A percentile compares a stretch with the other conserved stretches of the same genome.
These are phyloP conservation scores for Pleurotus djamor DNA, from an alignment of 768 basidiomycete species.

Conservation along the genomic window DNA sequence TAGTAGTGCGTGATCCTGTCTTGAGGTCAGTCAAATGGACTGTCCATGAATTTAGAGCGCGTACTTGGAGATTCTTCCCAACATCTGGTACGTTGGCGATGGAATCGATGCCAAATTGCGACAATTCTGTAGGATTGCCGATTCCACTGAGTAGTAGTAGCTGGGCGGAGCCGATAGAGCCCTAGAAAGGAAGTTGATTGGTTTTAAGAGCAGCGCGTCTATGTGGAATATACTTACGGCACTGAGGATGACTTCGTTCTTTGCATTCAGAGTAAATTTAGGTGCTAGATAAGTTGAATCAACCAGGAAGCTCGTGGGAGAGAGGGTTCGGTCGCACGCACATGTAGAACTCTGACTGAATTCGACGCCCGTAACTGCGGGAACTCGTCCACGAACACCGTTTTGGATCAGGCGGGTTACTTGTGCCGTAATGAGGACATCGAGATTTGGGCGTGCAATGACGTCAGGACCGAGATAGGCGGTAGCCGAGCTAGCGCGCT, in stretches of 20 bases:
- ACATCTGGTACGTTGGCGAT: background rate
- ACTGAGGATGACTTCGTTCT: background rate
- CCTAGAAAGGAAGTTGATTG: background rate
- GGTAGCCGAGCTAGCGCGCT: conserved; percentile 17
- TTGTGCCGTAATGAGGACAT: conserved; percentile 18
- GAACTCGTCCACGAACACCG: background rate
- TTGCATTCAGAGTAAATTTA: background rate
- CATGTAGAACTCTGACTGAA: conserved; percentile 16
- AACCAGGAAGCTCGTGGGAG: background rate
- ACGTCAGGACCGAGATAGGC: conserved; percentile 14
- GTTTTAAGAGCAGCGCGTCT: background rate
- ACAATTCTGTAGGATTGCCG: background rate
- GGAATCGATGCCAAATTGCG: background rate
- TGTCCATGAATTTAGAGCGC: background rate
- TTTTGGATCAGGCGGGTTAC: conserved; percentile 13
- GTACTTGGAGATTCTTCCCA: background rate
- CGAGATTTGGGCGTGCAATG: conserved; percentile 17
- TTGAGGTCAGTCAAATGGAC: too few species aligned
- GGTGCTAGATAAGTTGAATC: background rate
- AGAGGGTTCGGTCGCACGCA: background rate
- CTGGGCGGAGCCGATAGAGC: background rate
- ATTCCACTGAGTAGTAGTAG: background rate
- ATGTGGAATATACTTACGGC: background rate
- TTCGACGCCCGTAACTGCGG: conserved; percentile 8
- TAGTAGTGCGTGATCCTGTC: background rate